Conservation (phyloP, 2,329 filamentous ascomycete genomes). For the Coleophoma cylindrospora region DNA sequence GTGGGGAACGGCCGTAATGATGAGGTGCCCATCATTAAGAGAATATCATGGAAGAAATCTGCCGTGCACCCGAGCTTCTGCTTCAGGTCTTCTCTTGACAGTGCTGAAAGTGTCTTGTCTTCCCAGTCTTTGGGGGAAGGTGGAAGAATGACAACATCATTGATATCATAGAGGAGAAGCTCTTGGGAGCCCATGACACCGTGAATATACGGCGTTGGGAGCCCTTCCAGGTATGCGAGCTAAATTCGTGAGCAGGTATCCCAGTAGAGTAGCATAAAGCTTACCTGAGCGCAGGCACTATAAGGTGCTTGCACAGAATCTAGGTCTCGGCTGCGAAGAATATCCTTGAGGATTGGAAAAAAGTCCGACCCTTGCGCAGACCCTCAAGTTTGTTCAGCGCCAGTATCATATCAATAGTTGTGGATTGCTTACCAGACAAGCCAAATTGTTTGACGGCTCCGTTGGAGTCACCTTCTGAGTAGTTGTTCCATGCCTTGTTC, state of each 20-base stretch:
- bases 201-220: conserved; percentile 62
- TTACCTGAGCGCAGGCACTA: conserved; percentile 80
- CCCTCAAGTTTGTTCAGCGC: conserved; percentile 42
- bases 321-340: conserved; percentile 63
- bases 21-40: conserved; percentile 76
- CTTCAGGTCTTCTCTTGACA: conserved; percentile 66
- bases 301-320: conserved; percentile 82
- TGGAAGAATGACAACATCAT: conserved; percentile 67
- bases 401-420: neutral
- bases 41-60: conserved; percentile 75
- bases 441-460: conserved; percentile 85
- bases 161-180: conserved; percentile 78
- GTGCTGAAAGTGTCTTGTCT: conserved; percentile 52
- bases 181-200: conserved; percentile 82
- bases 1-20: conserved; percentile 78
- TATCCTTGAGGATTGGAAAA: conserved; percentile 70
- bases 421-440: conserved; percentile 56
- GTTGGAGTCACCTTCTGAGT: conserved; percentile 74
- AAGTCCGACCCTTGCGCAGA: conserved; percentile 68
- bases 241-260: conserved; percentile 28
- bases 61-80: conserved; percentile 61
- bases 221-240: conserved; percentile 74
- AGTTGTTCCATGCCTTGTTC: conserved; percentile 79
- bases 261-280: conserved; percentile 14
- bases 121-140: conserved; percentile 64